These are phyloP conservation scores for Erucastrum elatum DNA, from an alignment of 345 rosid genomes.

Conservation along the genomic window DNA sequence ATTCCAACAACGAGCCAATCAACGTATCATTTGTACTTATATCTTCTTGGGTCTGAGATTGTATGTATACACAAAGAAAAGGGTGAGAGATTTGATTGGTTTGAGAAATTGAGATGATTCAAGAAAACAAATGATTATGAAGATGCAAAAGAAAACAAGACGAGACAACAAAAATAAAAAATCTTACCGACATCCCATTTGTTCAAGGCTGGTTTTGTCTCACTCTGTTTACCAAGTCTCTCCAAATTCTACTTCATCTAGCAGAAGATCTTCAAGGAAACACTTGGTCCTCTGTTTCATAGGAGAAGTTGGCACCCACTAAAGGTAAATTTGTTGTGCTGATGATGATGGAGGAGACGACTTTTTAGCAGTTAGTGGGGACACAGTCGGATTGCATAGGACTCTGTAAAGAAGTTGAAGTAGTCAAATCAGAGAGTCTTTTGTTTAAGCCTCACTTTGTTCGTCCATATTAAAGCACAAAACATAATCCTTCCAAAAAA, in stretches of 20 bases:
- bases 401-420: constrained; percentile 30
- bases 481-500: not conserved
- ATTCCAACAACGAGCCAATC: constrained; percentile 48
- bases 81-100: not conserved
- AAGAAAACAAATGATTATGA: not conserved
- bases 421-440: constrained; percentile 22
- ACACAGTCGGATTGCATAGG: constrained; percentile 18
- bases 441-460: not conserved
- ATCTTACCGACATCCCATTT: constrained; percentile 57
- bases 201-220: constrained; percentile 32
- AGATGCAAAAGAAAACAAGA: constrained; percentile 20
- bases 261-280: constrained; percentile 5
- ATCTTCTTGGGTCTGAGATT: constrained; percentile 48
- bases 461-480: constrained; percentile 2
- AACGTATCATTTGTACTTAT: constrained; percentile 30
- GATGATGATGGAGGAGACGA: constrained; percentile 28
- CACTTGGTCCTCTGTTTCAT: constrained; percentile 35
- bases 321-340: constrained; percentile 21
- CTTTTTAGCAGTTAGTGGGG: constrained; percentile 35
- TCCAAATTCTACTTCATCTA: not conserved
- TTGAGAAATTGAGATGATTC: constrained; percentile 9
- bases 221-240: constrained; percentile 28
- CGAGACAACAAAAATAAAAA: not conserved
- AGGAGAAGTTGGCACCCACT: constrained; percentile 35
- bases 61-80: not conserved